Percentiles rank a stretch among this genome's conserved stretches.
phyloP scores from a whole-genome alignment of 371 early-diverging fungal genomes.

The Mucor piriformis region DNA sequence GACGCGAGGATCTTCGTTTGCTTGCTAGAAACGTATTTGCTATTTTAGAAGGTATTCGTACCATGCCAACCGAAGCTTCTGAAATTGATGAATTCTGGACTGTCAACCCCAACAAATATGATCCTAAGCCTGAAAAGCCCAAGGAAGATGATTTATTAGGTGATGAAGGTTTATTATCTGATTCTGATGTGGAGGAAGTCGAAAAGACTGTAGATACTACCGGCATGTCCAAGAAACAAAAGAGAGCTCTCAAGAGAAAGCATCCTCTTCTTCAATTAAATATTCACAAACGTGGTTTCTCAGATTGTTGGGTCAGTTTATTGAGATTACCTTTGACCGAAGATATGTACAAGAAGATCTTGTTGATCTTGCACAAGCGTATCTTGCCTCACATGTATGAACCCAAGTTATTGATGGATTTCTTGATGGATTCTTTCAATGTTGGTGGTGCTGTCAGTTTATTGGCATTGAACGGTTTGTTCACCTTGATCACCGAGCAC shows the following conservation, averaged over 20 bases:
- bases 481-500: conserved; percentile 87
- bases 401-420: conserved; percentile 86
- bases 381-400: conserved; percentile 83
- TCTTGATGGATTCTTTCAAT: conserved; percentile 87
- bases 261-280: conserved; percentile 43
- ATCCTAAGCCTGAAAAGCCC: conserved; percentile 26
- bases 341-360: conserved; percentile 77
- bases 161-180: conserved; percentile 36
- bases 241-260: conserved; percentile 25
- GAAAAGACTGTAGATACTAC: conserved; percentile 8
- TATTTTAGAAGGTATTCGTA: conserved; percentile 56
- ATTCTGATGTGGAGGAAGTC: conserved; percentile 48
- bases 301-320: conserved; percentile 81
- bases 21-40: conserved; percentile 57
- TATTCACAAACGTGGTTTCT: conserved; percentile 64
- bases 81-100: conserved; percentile 71
- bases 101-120: conserved; percentile 43
- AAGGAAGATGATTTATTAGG: conserved; percentile 35
- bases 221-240: conserved; percentile 1
- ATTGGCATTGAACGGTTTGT: conserved; percentile 91
- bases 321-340: conserved; percentile 72
- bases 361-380: conserved; percentile 81
- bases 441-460: conserved; percentile 82
- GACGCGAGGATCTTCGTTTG: conserved; percentile 5
- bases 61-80: conserved; percentile 63